Conservation (phyloP, 345 rosid genomes). For the Excoecaria agallocha region DNA sequence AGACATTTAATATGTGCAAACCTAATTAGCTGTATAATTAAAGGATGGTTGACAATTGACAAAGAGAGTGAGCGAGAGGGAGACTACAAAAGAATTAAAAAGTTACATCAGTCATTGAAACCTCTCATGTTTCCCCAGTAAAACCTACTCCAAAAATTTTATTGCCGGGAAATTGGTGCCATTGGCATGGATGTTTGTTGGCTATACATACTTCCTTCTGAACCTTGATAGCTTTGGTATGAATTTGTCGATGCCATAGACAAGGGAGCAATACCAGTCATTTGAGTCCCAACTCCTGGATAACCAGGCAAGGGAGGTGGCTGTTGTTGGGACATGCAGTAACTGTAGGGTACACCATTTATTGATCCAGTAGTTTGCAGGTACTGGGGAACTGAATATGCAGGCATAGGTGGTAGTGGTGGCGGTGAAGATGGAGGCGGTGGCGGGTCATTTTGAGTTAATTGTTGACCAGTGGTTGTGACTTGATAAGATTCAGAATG, state of each 20-base stretch:
- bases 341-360: constrained; percentile 50
- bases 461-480: constrained; percentile 28
- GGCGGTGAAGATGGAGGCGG: constrained; percentile 65
- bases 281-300: constrained; percentile 37
- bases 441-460: constrained; percentile 38
- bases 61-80: too few species aligned
- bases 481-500: constrained; percentile 36
- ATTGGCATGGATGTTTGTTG: constrained; percentile 57
- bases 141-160: constrained; percentile 22
- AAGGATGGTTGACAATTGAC: too few species aligned
- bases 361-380: constrained; percentile 52
- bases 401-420: constrained; percentile 53
- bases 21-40: constrained; percentile 5
- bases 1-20: constrained; percentile 34
- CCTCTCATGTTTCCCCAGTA: background rate
- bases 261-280: constrained; percentile 46
- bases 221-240: constrained; percentile 60
- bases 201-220: constrained; percentile 63
- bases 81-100: background rate
- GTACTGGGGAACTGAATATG: constrained; percentile 55
- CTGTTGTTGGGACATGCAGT: constrained; percentile 44
- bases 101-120: constrained; percentile 15
- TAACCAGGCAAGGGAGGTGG: constrained; percentile 43
- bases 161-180: constrained; percentile 68
- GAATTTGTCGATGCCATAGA: constrained; percentile 42